Evolutionary conservation across 78 protist genomes (phyloP).

Genomic region (Chrysochromulina parva): DNA sequence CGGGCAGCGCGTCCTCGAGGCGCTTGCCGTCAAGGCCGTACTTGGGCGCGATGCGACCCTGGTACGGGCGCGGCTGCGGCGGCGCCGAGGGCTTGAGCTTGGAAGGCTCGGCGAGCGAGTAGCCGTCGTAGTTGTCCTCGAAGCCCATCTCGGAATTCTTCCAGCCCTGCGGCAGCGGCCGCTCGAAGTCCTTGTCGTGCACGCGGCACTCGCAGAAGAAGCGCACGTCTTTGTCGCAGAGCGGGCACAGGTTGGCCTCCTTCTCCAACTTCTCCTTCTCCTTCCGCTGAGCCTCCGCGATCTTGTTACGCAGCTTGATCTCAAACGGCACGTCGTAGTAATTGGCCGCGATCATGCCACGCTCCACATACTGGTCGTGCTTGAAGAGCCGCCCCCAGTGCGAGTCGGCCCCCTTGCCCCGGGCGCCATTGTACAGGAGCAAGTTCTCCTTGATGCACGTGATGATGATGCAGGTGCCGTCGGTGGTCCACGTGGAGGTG

Average conservation of each 20-base stretch:
- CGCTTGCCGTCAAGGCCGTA: too few species aligned
- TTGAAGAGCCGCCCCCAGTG: constrained; percentile 7
- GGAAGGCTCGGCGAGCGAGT: too few species aligned
- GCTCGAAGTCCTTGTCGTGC: neutral
- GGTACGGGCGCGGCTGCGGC: too few species aligned
- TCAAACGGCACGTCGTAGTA: neutral
- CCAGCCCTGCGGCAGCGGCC: constrained; percentile 6
- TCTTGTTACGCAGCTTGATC: neutral
- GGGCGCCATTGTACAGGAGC: neutral
- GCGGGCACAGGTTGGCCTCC: neutral
- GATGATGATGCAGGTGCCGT: neutral
- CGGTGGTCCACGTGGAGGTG: neutral
- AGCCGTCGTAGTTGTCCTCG: neutral
- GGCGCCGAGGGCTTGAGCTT: too few species aligned
- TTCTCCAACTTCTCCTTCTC: neutral
- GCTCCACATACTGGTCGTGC: neutral
- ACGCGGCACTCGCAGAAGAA: constrained; percentile 25
- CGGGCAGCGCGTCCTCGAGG: too few species aligned
- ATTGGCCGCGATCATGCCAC: constrained; percentile 10
- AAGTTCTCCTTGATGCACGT: neutral
- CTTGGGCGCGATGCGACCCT: too few species aligned
- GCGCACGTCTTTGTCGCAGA: constrained; percentile 24
- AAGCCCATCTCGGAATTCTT: neutral
- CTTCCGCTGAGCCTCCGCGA: neutral
- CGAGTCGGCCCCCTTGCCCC: neutral